Percentiles rank a stretch among this genome's conserved stretches.
These are phyloP conservation scores for Backusella liffmaniae DNA, from an alignment of 192 early-diverging fungal genomes.

Conservation along the genomic window DNA sequence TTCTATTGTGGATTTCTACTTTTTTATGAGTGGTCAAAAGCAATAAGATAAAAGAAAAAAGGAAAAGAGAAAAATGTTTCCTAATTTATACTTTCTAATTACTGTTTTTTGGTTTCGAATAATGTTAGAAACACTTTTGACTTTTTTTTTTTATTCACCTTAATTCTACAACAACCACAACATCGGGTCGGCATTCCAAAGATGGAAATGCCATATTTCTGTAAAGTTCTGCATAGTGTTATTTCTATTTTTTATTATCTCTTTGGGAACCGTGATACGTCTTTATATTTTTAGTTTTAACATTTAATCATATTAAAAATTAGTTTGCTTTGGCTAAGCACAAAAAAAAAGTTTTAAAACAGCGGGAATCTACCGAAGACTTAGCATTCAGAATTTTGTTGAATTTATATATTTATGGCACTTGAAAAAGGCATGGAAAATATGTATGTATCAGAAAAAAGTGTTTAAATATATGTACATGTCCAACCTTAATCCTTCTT, in stretches of 20 bases:
- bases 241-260: not conserved
- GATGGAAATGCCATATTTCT: not conserved
- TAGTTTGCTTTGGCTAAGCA: not conserved
- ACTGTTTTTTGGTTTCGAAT: not conserved
- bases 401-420: not conserved
- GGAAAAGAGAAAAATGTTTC: not conserved
- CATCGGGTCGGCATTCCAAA: not conserved
- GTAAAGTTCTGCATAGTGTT: not conserved
- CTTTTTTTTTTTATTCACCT: not conserved
- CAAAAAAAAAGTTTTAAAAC: not conserved
- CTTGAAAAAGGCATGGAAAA: not conserved
- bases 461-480: not conserved
- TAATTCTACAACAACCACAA: not conserved
- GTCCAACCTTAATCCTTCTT: not conserved
- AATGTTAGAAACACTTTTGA: not conserved
- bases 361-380: not conserved
- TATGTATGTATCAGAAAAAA: not conserved
- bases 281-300: not conserved
- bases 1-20: not conserved
- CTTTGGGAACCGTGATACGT: not conserved
- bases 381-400: not conserved
- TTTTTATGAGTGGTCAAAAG: not conserved
- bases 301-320: not conserved
- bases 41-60: not conserved
- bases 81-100: not conserved